A percentile compares a stretch with the other conserved stretches of the same genome.
These are phyloP conservation scores for Smithsoniella earleae DNA, from an alignment of 163 green algal genomes.

Conservation along the genomic window DNA sequence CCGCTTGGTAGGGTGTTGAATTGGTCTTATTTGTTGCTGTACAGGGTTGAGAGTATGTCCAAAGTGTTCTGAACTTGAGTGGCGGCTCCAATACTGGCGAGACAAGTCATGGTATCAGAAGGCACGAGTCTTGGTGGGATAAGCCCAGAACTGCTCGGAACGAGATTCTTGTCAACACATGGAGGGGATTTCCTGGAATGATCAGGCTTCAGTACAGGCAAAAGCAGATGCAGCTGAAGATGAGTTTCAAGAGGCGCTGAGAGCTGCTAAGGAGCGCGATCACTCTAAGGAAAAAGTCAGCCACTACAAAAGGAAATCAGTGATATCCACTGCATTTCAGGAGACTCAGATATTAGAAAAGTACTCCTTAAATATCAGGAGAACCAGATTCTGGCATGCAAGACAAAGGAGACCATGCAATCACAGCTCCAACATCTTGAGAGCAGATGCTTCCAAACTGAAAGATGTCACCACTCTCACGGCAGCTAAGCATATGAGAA, in stretches of 20 bases:
- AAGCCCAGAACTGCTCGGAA: background rate
- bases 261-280: too few relatives aligned
- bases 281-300: conserved; percentile 30
- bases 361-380: background rate
- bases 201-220: background rate
- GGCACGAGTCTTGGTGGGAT: background rate
- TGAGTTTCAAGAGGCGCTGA: too few relatives aligned
- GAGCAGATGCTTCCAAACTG: background rate
- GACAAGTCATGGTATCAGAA: conserved; percentile 9
- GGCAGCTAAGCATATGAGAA: background rate
- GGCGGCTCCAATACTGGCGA: conserved; percentile 11
- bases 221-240: too few relatives aligned
- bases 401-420: background rate
- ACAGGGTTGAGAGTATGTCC: background rate
- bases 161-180: background rate
- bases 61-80: background rate
- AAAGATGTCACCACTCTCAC: background rate
- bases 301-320: conserved; percentile 38
- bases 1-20: background rate
- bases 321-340: background rate
- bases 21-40: background rate
- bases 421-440: background rate
- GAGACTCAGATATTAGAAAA: background rate
- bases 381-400: background rate
- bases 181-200: background rate